Percentiles rank a stretch among this genome's conserved stretches.
Evolutionary conservation across 176 grass and related monocot genomes (phyloP).

Genomic region (Zea luxurians): DNA sequence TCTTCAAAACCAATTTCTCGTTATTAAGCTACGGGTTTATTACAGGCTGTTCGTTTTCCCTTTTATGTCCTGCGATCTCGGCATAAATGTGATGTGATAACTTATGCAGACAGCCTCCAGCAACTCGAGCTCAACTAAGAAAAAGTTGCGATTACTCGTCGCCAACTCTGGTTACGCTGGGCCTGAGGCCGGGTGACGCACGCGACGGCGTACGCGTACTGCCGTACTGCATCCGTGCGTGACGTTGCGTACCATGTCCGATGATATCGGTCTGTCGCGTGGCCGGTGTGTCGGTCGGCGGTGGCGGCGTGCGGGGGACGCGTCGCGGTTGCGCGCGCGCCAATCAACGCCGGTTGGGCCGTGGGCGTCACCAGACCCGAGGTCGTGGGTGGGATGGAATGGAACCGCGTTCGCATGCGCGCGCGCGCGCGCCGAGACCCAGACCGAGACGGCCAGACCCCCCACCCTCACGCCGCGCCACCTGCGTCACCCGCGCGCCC

Average conservation of each 20-base stretch:
- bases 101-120: background rate
- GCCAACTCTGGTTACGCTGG: background rate
- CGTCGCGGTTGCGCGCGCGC: constrained; percentile 32
- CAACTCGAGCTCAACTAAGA: background rate
- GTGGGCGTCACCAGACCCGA: constrained; percentile 35
- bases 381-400: background rate
- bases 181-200: background rate
- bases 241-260: background rate
- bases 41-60: too few relatives aligned
- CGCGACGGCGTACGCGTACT: background rate
- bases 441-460: background rate
- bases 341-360: constrained; percentile 37
- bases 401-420: constrained; percentile 25
- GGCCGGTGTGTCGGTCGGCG: background rate
- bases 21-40: too few relatives aligned
- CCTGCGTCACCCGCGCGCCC: constrained; percentile 28
- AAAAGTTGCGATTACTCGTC: background rate
- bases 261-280: background rate
- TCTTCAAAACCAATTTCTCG: too few relatives aligned
- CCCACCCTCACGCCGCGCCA: constrained; percentile 32
- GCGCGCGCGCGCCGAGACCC: constrained; percentile 25
- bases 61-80: too few relatives aligned
- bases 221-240: background rate
- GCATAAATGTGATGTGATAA: too few relatives aligned
- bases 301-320: constrained; percentile 31